Evolutionary conservation across 805 yeast genomes (phyloP).

Genomic region (Lachancea sp.): DNA sequence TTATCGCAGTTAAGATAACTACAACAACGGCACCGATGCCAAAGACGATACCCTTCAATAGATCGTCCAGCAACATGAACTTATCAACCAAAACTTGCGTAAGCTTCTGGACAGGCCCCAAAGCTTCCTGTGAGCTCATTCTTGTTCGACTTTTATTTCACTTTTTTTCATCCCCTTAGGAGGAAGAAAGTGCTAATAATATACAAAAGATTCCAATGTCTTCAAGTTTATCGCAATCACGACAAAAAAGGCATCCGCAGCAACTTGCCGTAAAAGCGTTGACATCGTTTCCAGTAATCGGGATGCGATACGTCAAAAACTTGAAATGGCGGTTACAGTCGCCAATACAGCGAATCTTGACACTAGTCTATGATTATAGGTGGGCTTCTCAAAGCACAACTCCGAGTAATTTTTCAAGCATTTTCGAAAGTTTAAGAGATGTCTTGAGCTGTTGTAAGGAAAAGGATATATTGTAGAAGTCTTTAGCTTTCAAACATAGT

Average conservation of each 20-base stretch:
- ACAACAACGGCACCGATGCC: slow-evolving; percentile 8
- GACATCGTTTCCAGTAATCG: too few relatives aligned
- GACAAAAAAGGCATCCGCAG: background rate
- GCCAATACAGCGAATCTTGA: too few relatives aligned
- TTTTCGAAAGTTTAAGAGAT: too few relatives aligned
- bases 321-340: background rate
- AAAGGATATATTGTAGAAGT: too few relatives aligned
- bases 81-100: background rate
- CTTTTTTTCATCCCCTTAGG: background rate
- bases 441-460: too few relatives aligned
- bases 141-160: background rate
- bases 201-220: background rate
- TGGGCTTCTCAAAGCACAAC: too few relatives aligned
- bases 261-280: background rate
- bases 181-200: background rate
- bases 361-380: too few relatives aligned
- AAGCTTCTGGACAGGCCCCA: background rate
- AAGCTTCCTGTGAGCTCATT: background rate
- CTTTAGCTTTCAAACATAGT: too few relatives aligned
- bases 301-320: too few relatives aligned
- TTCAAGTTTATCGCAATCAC: background rate
- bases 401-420: too few relatives aligned
- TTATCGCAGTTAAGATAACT: slow-evolving; percentile 6
- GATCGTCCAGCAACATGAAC: slow-evolving; percentile 9
- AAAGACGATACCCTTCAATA: slow-evolving; percentile 10